Evolutionary conservation across 257 asterid genomes (phyloP).

Genomic region (Voacanga thouarsii): DNA sequence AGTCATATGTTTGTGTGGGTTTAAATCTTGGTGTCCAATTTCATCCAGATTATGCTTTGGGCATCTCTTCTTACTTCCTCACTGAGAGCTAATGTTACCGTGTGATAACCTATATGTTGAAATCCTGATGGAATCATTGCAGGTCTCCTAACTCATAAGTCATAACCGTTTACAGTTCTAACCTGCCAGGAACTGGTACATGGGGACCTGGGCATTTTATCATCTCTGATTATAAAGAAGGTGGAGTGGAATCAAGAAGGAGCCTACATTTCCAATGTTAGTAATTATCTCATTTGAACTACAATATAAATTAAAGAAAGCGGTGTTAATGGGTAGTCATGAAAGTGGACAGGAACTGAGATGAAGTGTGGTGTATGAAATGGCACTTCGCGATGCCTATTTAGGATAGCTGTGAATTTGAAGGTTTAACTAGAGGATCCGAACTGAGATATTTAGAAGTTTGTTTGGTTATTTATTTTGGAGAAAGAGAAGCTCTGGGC

Average conservation of each 20-base stretch:
- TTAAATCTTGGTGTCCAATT: not conserved
- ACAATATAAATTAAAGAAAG: not conserved
- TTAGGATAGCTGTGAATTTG: not conserved
- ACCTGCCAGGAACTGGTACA: no score
- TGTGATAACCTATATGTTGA: not conserved
- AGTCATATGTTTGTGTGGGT: not conserved
- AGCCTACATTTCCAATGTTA: slow-evolving; percentile 10
- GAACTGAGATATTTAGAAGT: not conserved
- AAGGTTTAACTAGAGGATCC: not conserved
- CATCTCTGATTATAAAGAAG: not conserved
- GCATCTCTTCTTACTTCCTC: slow-evolving; percentile 2
- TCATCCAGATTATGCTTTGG: not conserved
- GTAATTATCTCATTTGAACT: slow-evolving; percentile 6
- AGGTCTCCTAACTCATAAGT: not conserved
- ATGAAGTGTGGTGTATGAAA: not conserved
- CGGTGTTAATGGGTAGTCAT: not conserved
- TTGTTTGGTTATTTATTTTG: not conserved
- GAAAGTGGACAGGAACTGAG: not conserved
- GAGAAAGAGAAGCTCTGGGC: not conserved
- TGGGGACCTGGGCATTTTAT: no score
- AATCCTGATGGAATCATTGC: not conserved
- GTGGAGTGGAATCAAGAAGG: not conserved
- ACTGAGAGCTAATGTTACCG: not conserved
- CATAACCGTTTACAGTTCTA: no score
- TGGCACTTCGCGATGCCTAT: not conserved